Base-by-base conservation (phyloP, 768 basidiomycete species). In the Xanthoconium stramineum region DNA sequence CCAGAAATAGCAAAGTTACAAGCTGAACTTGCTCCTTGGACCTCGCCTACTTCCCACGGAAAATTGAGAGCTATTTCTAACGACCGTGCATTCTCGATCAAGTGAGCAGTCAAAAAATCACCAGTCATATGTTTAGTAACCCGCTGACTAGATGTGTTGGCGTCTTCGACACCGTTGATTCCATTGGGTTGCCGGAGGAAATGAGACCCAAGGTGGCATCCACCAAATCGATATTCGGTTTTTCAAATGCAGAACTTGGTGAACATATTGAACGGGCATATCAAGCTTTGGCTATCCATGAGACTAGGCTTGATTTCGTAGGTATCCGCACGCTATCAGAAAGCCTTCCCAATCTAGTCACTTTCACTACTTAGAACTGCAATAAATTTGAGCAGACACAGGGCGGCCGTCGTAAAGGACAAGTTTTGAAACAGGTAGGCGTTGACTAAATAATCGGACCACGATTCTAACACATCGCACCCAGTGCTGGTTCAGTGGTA, bases 91-190 rank as follows among this genome's bases (percentile, higher is more conserved):
- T 90, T 88, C 67, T 79, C 82, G 6, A 67, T 90, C 59, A 88
- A 87, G 88, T 89, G 51, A 52, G 77, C 59, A 11, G 51, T 29
- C 28, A 35, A 46, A 33, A 8, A 10, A 38, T 52, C 43, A 30
- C 12, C 42, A 46, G 53, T 37, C n/a, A 49, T 60, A 30, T 43
- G 15, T 50, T 29, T 35, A 9, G 28, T 53, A 46, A 58, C 33
- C 39, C 19, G 5, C 32, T 12, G 8, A 57, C 32, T 59, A 86
- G 83, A 68, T 86, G 85, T 59, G 61, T 90, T 50, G 88, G 88
- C 3, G 86, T 90, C 19, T 90, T 85, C 63, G 88, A 90, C 63
- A 90, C 88, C 6, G 88, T 89, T n/a, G 86, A 86, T 15, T 79
- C 86, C 12, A 67, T 88, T 30, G 87, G 87, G 11, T 69, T 90